phyloP scores from a whole-genome alignment of 2,329 filamentous ascomycete species.

The Stylonectria norvegica region DNA sequence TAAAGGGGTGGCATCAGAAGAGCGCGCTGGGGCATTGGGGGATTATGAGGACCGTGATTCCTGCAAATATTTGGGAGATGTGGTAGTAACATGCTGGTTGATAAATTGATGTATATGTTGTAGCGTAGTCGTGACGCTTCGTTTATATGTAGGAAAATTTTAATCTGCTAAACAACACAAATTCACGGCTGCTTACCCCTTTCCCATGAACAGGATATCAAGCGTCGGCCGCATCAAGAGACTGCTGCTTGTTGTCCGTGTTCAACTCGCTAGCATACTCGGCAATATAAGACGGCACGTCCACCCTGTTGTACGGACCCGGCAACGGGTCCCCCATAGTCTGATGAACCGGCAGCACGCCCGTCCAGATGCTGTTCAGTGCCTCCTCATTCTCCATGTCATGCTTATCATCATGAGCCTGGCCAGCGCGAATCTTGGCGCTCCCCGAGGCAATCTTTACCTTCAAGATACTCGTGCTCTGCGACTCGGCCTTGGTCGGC shows the following conservation, averaged over 20 bases:
- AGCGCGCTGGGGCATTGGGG: constrained; percentile 84
- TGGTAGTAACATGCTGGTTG: constrained; percentile 55
- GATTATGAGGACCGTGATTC: constrained; percentile 84
- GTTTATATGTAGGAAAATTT: no score
- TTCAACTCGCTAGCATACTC: constrained; percentile 41
- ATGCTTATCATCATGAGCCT: constrained; percentile 52
- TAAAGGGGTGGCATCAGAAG: constrained; percentile 69
- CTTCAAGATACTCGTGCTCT: constrained; percentile 68
- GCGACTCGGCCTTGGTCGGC: constrained; percentile 70
- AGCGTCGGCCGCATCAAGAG: constrained; percentile 25
- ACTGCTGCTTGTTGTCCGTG: constrained; percentile 28
- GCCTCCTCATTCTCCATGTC: constrained; percentile 45
- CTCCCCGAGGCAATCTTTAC: constrained; percentile 68
- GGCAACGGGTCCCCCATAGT: constrained; percentile 61
- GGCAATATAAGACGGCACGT: constrained; percentile 60
- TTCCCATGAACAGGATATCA: no score
- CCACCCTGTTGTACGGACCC: constrained; percentile 55
- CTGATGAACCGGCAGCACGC: constrained; percentile 61
- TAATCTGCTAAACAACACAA: no score
- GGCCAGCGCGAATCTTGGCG: constrained; percentile 68
- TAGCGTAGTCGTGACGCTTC: no score
- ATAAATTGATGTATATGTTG: constrained; percentile 4
- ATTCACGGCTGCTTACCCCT: no score
- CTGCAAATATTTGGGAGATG: constrained; percentile 75
- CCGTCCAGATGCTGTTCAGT: constrained; percentile 49